Base-by-base conservation (phyloP, 148 eudicot genomes). In the Nepenthes mirabilis region DNA sequence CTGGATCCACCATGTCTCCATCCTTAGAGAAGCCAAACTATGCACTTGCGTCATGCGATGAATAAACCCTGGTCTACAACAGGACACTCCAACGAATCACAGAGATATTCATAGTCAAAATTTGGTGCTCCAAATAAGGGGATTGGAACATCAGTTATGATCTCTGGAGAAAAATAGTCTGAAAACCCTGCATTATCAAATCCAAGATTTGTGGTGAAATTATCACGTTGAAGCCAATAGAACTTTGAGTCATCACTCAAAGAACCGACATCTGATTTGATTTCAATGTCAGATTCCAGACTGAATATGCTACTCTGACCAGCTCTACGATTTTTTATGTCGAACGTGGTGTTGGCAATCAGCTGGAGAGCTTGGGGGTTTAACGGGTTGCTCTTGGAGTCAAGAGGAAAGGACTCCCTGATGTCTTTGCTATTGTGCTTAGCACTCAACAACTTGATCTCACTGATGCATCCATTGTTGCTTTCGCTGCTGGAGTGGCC, bases 31-130 rank as follows among this genome's bases (percentile, higher is more conserved):
- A 11, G 52, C 52, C 6, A n/a, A 49, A 12, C 52, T 5, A 49
- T n/a, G 3, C 6, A 10, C 52, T 49, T 49, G 52, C 60, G 34
- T 83, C 75, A 85, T 59, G 77, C 71, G 59, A 93, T 85, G 57
- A 72, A 79, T 36, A 89, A 69, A 70, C 87, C 81, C 81, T 84
- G 87, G 68, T 82, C 90, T 43, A 82, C 77, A 12, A 80, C 79
- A 60, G 82, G 85, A 73, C 75, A 85, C 61, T 85, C 94, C 63
- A 67, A 66, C 33, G 69, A 65, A 59, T 86, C 96, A 57, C 63
- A 68, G 3, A 68, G 77, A 66, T 66, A 79, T 69, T 87, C 95
- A 9, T 57, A 71, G 72, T 84, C 95, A 40, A 80, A 77, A 68
- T 70, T 84, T 53, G 75, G 77, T 14, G 70, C 36, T 52, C 79